Evolutionary conservation across 805 yeast genomes (phyloP).

Genomic region (Yamadazyma tumulicola): DNA sequence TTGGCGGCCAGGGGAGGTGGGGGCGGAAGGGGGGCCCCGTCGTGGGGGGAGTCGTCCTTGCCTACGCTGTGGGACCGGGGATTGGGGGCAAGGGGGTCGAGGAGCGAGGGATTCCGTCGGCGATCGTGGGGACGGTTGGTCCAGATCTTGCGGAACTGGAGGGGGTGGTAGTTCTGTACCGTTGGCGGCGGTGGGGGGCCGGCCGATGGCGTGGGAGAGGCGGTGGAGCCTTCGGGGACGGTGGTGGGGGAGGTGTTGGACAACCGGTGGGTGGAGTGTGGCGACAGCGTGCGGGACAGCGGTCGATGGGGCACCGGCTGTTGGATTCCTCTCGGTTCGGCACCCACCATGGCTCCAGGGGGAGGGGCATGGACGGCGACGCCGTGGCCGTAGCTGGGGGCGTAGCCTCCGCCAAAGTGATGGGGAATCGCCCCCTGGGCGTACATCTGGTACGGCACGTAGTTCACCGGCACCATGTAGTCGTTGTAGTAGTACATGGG

Average conservation of each 20-base stretch:
- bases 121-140: no score
- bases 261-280: conserved; percentile 2
- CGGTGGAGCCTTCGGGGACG: conserved; percentile 2
- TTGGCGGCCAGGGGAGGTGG: neutral
- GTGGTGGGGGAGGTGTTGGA: conserved; percentile 9
- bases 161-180: conserved; percentile 22
- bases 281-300: no score
- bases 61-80: neutral
- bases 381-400: no score
- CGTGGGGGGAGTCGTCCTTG: conserved; percentile 6
- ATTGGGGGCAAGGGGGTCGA: conserved; percentile 49
- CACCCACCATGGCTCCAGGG: no score
- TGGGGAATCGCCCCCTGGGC: neutral
- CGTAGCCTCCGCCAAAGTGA: no score
- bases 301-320: conserved; percentile 8
- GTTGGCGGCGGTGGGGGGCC: conserved; percentile 1
- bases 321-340: neutral
- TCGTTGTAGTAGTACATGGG: conserved; percentile 11
- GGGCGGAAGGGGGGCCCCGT: conserved; percentile 1
- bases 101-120: conserved; percentile 48
- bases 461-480: conserved; percentile 12
- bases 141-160: conserved; percentile 38
- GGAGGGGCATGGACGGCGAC: no score
- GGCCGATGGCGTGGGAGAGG: conserved; percentile 1
- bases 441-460: conserved; percentile 5